phyloP scores from a whole-genome alignment of 176 grass and related monocot genomes.

The Sorghum bicolor region DNA sequence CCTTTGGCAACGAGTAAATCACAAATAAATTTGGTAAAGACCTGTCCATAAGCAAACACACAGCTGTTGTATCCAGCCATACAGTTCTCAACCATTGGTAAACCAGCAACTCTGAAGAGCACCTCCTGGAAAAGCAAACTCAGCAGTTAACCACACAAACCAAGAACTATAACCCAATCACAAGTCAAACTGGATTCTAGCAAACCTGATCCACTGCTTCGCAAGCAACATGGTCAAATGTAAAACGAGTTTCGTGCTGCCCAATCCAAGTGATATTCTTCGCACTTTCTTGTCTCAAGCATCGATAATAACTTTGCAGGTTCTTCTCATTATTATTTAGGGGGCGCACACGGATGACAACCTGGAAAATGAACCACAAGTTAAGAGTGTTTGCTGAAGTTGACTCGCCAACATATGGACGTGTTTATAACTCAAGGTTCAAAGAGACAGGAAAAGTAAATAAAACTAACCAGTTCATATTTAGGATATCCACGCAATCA shows the following conservation, averaged over 20 bases:
- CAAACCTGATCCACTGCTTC: conserved; percentile 91
- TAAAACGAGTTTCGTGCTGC: conserved; percentile 81
- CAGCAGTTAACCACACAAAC: conserved; percentile 13
- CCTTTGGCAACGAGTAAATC: conserved; percentile 14
- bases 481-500: neutral
- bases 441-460: neutral
- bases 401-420: neutral
- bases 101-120: conserved; percentile 90
- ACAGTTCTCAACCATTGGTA: conserved; percentile 99
- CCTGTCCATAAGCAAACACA: conserved; percentile 98
- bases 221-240: conserved; percentile 93
- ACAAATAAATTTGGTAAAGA: conserved; percentile 30
- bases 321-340: conserved; percentile 70
- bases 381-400: conserved; percentile 11
- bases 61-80: conserved; percentile 99
- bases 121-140: conserved; percentile 58
- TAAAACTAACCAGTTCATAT: neutral
- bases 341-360: conserved; percentile 85
- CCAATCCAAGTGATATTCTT: conserved; percentile 93
- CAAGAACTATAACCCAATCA: conserved; percentile 10
- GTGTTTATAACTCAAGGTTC: neutral
- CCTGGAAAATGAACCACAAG: conserved; percentile 48
- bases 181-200: conserved; percentile 7
- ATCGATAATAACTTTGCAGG: conserved; percentile 60
- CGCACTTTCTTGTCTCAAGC: conserved; percentile 82